Base-by-base conservation (phyloP, 208 protist species). In the Trypanosoma grayi region DNA sequence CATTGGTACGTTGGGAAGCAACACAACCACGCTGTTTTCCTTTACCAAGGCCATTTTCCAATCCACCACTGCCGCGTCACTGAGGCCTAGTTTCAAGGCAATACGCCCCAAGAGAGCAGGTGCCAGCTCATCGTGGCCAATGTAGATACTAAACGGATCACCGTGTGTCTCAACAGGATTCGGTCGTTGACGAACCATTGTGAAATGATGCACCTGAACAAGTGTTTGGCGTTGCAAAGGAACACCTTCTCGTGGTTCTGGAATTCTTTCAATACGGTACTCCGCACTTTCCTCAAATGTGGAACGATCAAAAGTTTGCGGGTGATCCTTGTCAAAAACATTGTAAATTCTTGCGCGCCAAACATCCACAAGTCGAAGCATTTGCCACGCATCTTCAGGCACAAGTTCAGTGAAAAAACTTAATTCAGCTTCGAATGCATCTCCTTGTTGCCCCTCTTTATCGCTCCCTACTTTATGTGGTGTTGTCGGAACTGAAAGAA, bases 281-380 rank as follows among this genome's bases (percentile, higher is more conserved):
- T 92, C 79, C 8, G 89, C 77, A 70, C 85, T 93, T 50, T 93
- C 85, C 70, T 95, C 85, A 62, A 95, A 93, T 4, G 83, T 92
- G 13, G 87, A 70, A 53, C 78, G 64, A 37, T 83, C 83, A 56
- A 92, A 91, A 22, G 74, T 61, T 28, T 85, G 62, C 46, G 75
- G 40, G 44, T 87, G 81, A 37, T 88, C 75, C 27, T 64, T 74
- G 57, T 95, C 83, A 45, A 92, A 79, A 25, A 92, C 70, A 60
- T 92, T 95, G 78, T 92, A 93, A 39, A 95, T 76, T 20, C 83
- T 78, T 30, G 83, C 81, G 34, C 74, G 66, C 86, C 89, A 95
- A 52, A 95, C 85, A 60, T 95, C 89, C 39, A 87, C 85, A 37
- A 95, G 74, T 27, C 89, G 83, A 24, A 95, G 62, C 4, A 65